Conservation (phyloP, 345 rosid genomes). For the Aquilaria sinensis region DNA sequence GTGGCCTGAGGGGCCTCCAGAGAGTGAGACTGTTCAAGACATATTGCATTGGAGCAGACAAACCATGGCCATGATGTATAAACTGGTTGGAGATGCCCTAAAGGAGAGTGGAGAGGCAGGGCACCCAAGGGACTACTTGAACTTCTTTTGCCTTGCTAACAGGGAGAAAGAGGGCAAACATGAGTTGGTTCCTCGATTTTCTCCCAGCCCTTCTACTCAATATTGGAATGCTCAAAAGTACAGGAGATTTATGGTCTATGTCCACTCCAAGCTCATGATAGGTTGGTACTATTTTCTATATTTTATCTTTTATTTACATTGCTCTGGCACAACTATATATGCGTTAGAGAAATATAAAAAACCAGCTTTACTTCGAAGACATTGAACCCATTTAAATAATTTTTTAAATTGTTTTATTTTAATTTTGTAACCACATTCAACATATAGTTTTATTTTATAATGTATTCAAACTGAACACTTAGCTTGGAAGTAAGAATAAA, state of each 20-base stretch:
- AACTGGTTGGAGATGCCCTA: conserved; percentile 60
- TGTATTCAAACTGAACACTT: too few relatives aligned
- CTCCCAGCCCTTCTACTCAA: conserved; percentile 50
- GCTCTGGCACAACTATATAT: not conserved
- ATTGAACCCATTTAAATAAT: too few relatives aligned
- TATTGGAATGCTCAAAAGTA: conserved; percentile 80
- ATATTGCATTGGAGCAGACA: conserved; percentile 91
- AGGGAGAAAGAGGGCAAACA: conserved; percentile 56
- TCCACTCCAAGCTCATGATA: conserved; percentile 95
- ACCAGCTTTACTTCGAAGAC: not conserved
- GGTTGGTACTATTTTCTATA: conserved; percentile 28
- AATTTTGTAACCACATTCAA: too few relatives aligned
- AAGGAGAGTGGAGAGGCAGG: conserved; percentile 35
- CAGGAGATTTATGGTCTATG: conserved; percentile 88
- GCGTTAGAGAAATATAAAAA: too few relatives aligned
- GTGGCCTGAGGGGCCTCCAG: conserved; percentile 96
- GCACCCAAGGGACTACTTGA: conserved; percentile 77
- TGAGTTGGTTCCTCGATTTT: conserved; percentile 45
- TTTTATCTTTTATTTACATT: not conserved
- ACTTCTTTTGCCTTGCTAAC: conserved; percentile 88
- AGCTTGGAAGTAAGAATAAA: too few relatives aligned
- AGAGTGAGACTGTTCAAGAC: conserved; percentile 74
- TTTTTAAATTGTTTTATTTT: too few relatives aligned
- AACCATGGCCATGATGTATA: conserved; percentile 83
- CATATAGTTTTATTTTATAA: too few relatives aligned